phyloP scores from a whole-genome alignment of 129 eudicot genomes.

The Oenanthe sinensis region DNA sequence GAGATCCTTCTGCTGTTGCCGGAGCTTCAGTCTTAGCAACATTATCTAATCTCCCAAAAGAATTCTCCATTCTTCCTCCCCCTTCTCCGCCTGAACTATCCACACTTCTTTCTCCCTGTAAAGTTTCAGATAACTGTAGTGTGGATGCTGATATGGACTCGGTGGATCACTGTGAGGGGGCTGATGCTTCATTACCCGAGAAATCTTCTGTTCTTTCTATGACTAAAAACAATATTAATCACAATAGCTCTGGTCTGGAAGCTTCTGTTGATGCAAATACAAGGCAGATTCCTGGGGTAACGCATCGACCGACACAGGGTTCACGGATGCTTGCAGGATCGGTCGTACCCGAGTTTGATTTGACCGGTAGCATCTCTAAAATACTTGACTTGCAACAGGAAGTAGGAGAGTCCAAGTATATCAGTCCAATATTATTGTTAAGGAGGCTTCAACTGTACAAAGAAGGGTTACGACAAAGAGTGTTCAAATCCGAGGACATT shows the following conservation, averaged over 20 bases:
- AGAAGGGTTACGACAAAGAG: constrained; percentile 56
- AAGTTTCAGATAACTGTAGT: constrained; percentile 33
- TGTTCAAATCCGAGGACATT: constrained; percentile 35
- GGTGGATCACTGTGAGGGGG: constrained; percentile 30
- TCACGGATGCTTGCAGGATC: constrained; percentile 45
- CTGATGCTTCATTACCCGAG: constrained; percentile 28
- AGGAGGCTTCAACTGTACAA: constrained; percentile 56
- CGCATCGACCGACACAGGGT: constrained; percentile 42
- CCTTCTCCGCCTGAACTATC: constrained; percentile 49
- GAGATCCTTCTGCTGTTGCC: constrained; percentile 80
- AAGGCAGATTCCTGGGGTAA: constrained; percentile 27
- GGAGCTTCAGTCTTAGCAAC: constrained; percentile 86
- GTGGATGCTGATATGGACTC: constrained; percentile 60
- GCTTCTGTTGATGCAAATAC: constrained; percentile 37
- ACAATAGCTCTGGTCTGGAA: constrained; percentile 22
- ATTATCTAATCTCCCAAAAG: constrained; percentile 49
- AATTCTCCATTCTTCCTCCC: constrained; percentile 55
- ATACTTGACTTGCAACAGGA: constrained; percentile 54
- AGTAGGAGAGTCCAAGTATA: constrained; percentile 38
- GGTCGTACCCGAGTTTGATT: constrained; percentile 34
- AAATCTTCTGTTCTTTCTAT: constrained; percentile 33
- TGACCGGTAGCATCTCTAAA: constrained; percentile 31
- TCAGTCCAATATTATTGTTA: constrained; percentile 34
- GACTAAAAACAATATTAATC: constrained; percentile 30
- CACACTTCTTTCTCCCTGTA: constrained; percentile 39